Base-by-base conservation (phyloP, 768 basidiomycete species). In the Imleria badia region DNA sequence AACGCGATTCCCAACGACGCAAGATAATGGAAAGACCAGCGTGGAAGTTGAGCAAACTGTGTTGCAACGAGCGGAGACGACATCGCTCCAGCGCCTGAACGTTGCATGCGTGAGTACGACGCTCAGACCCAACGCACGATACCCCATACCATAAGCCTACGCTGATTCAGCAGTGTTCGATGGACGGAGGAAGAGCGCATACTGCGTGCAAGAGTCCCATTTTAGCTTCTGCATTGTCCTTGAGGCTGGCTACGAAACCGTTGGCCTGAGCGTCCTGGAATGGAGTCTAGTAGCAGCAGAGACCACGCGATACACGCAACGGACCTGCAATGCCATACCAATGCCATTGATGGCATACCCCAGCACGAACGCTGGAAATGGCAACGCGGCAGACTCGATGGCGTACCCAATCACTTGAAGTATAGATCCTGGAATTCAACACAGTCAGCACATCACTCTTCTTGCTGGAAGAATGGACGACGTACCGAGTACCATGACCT, bases 11-110 rank as follows among this genome's bases (percentile, higher is more conserved):
- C 86, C 0, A 93, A 70, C 0, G 89, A 90, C 1, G 73, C 73
- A 10, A 93, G 76, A 63, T 85, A 94, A 66, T 93, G 87, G 66
- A 88, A 86, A 1, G 85, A 88, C 92, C 91, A 94, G 33, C 73
- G 78, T 0, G 59, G 67, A 22, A 81, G 61, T 52, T 83, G 81
- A 0, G 89, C 76, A 59, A 95, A 94, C 53, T 92, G 88, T 0
- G 94, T 95, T 0, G 92, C 80, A 0, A 87, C 82, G 17, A 95
- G 77, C 3, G 94, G 93, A 0, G 91, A 69, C 9, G 74, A 74
- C 11, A 89, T 72, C 3, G 87, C 87, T 2, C 88, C 88, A 0
- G 78, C 71, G 19, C 88, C 87, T 89, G 11, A 17, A 44, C 3
- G 20, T 48, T 19, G n/a, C 14, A 35, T 20, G 19, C 10, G 13